Base-by-base conservation (phyloP, 345 rosid genomes). In the Brassica juncea region DNA sequence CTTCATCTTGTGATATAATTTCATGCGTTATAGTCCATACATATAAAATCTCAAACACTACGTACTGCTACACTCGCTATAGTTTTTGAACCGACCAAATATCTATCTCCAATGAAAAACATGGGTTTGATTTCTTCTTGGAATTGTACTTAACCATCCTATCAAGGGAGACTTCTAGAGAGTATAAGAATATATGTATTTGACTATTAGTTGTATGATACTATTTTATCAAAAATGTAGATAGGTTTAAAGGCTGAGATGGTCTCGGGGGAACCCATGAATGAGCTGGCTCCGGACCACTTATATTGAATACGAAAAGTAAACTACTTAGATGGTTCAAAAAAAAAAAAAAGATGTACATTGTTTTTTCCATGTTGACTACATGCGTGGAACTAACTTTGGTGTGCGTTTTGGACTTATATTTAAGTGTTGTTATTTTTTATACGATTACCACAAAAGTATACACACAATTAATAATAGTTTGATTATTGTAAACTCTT, bases 251-350 rank as follows among this genome's bases (percentile, higher is more conserved):
- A 60, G 63, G 61, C 7, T 14, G 6, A 5, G 10, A 32, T 47
- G 65, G 74, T 25, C 34, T 25, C 11, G 59, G 19, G 21, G 12
- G 55, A 73, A 61, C 74, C 70, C 74, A 79, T 32, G 62, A 28
- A n/a, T 77, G 81, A 70, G 81, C 71, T 77, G 81, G 71, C 57
- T 64, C 55, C 66, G 76, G 81, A 63, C 71, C 81, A 77, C 76
- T 59, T 72, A 1, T 21, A 78, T 72, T 72, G 37, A 57, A 78
- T 57, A 6, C 14, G 52, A 16, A 57, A 72, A 39, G 49, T 11
- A 9, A 54, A 39, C 70, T 66, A 9, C 6, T 12, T 61, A 28
- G 37, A 61, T 21, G 23, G 23, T 21, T 21, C 23, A 21, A 21
- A 21, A 21, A 21, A 21, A 21, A 21, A 21, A 21, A 21, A 21